Evolutionary conservation across 495 filamentous ascomycete species (phyloP).

Genomic region (Letharia lupina): DNA sequence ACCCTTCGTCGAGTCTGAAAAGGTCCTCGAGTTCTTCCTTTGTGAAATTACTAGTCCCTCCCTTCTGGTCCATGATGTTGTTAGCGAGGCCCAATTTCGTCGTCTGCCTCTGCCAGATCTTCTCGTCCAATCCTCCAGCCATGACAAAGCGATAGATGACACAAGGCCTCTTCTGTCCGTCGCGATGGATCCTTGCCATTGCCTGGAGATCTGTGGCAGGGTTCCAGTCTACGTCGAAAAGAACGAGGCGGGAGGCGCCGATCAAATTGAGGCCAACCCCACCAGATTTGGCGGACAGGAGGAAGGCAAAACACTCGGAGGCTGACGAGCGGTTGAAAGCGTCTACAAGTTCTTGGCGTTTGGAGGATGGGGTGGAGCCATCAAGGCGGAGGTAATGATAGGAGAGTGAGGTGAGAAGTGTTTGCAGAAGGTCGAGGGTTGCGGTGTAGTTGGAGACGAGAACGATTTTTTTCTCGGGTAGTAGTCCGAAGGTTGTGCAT

Average conservation of each 20-base stretch:
- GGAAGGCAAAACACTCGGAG: slow-evolving; percentile 58
- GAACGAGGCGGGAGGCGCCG: slow-evolving; percentile 63
- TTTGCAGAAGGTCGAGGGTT: slow-evolving; percentile 62
- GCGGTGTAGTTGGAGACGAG: slow-evolving; percentile 77
- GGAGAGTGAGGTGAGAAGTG: slow-evolving; percentile 53
- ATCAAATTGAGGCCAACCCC: slow-evolving; percentile 72
- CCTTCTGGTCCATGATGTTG: slow-evolving; percentile 58
- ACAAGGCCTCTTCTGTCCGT: slow-evolving; percentile 64
- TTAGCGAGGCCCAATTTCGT: slow-evolving; percentile 66
- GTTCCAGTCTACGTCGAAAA: slow-evolving; percentile 83
- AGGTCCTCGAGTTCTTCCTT: slow-evolving; percentile 61
- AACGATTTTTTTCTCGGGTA: slow-evolving; percentile 69
- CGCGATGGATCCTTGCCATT: slow-evolving; percentile 78
- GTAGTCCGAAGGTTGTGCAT: slow-evolving; percentile 52
- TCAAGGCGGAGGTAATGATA: slow-evolving; percentile 66
- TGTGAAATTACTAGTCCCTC: slow-evolving; percentile 50
- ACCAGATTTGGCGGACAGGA: slow-evolving; percentile 72
- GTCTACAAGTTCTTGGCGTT: slow-evolving; percentile 68
- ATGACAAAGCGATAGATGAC: slow-evolving; percentile 68
- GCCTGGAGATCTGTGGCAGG: slow-evolving; percentile 73
- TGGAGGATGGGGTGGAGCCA: slow-evolving; percentile 57
- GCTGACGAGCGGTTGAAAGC: slow-evolving; percentile 59
- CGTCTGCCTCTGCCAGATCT: slow-evolving; percentile 76
- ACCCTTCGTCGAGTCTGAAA: slow-evolving; percentile 57
- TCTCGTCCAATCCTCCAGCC: slow-evolving; percentile 69